Conservation (phyloP, 768 basidiomycete genomes). For the Naganishia vaughanmartiniae region DNA sequence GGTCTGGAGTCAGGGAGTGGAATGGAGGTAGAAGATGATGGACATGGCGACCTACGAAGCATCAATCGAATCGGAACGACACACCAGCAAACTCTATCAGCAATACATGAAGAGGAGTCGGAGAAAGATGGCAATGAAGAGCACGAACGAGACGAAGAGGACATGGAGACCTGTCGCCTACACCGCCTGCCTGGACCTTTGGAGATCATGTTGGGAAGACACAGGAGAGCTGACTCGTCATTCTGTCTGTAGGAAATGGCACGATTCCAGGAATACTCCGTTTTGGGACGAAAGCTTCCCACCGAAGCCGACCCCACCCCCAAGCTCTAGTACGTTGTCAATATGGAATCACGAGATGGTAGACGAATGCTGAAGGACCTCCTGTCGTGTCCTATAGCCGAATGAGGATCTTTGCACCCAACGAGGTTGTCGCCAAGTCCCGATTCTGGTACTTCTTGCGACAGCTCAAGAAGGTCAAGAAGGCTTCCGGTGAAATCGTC, state of each 20-base stretch:
- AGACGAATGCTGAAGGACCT: neutral
- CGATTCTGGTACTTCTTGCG: slow-evolving; percentile 99
- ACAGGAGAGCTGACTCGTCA: slow-evolving; percentile 5
- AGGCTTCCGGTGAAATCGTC: slow-evolving; percentile 98
- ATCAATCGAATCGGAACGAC: neutral
- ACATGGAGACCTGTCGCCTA: neutral
- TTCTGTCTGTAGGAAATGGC: slow-evolving; percentile 50
- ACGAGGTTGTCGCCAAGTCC: slow-evolving; percentile 97
- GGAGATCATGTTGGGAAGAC: neutral
- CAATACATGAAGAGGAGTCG: neutral
- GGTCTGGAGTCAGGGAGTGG: neutral
- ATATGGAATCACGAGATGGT: neutral
- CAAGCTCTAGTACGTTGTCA: slow-evolving; percentile 68
- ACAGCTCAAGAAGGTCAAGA: slow-evolving; percentile 98
- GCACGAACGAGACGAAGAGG: neutral
- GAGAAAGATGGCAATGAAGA: neutral
- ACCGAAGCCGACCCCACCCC: slow-evolving; percentile 88
- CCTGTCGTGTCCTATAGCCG: slow-evolving; percentile 54
- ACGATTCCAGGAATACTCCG: slow-evolving; percentile 76
- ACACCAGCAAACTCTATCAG: neutral
- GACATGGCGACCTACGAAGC: neutral
- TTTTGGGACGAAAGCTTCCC: slow-evolving; percentile 95
- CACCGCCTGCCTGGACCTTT: slow-evolving; percentile 7
- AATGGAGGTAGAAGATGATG: neutral
- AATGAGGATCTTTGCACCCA: slow-evolving; percentile 98